Evolutionary conservation across 495 filamentous ascomycete genomes (phyloP).

Genomic region (Letharia columbiana): DNA sequence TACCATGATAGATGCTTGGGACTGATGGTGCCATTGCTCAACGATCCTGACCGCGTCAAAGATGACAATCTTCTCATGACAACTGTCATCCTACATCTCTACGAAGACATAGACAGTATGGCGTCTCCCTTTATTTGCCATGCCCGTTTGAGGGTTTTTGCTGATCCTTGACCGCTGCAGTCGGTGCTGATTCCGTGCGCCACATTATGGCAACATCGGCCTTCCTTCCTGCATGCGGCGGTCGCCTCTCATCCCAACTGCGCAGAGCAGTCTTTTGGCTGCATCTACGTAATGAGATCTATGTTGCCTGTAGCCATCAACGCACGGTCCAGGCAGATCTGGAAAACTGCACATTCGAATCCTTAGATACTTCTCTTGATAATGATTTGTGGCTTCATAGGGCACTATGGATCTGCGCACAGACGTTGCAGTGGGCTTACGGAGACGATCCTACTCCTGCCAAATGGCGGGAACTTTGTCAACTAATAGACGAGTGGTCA

Average conservation of each 20-base stretch:
- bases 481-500: constrained; percentile 8
- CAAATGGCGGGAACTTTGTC: constrained; percentile 10
- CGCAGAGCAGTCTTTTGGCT: constrained; percentile 11
- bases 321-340: constrained; percentile 13
- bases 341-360: constrained; percentile 3
- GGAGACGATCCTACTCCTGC: not conserved
- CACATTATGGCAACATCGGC: constrained; percentile 15
- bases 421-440: constrained; percentile 16
- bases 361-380: constrained; percentile 3
- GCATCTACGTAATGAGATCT: constrained; percentile 5
- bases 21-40: constrained; percentile 15
- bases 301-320: constrained; percentile 13
- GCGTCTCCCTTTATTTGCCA: not conserved
- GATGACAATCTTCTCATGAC: constrained; percentile 19
- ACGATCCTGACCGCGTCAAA: constrained; percentile 12
- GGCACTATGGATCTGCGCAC: constrained; percentile 14
- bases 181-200: constrained; percentile 4
- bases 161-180: not conserved
- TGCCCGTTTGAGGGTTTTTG: not conserved
- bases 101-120: constrained; percentile 16
- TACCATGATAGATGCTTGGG: constrained; percentile 18
- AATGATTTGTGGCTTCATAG: constrained; percentile 12
- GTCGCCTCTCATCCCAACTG: constrained; percentile 1
- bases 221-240: constrained; percentile 10
- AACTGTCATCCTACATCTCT: constrained; percentile 7